phyloP scores from a whole-genome alignment of 495 filamentous ascomycete genomes.

The Neurospora sp. region DNA sequence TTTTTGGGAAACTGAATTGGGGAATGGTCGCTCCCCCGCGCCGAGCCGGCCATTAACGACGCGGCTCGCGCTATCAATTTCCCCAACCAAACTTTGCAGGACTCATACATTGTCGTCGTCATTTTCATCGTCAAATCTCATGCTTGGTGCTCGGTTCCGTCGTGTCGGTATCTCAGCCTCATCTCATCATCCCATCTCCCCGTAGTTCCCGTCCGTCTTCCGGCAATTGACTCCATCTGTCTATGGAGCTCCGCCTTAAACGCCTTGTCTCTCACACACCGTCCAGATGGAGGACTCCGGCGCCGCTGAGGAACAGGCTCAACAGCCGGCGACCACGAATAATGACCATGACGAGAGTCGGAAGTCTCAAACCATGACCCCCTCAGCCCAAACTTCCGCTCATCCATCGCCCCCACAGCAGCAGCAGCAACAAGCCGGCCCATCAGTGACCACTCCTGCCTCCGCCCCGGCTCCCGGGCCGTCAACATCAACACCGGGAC shows the following conservation, averaged over 20 bases:
- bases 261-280: background rate
- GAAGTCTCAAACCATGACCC: background rate
- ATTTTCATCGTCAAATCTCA: background rate
- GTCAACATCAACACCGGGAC: slow-evolving; percentile 4
- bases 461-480: background rate
- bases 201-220: background rate
- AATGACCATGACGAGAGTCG: background rate
- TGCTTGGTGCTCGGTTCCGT: background rate
- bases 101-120: background rate
- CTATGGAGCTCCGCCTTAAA: background rate
- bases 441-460: background rate
- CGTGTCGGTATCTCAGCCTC: background rate
- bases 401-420: background rate
- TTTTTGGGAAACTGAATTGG: background rate
- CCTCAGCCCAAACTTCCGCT: background rate
- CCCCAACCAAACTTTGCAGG: background rate
- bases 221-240: background rate
- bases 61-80: background rate
- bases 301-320: background rate
- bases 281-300: background rate
- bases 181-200: background rate
- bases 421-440: background rate
- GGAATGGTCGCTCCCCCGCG: background rate
- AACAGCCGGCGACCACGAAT: background rate
- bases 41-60: background rate